A percentile compares a stretch with the other conserved stretches of the same genome.
These are phyloP conservation scores for Phytophthora pluvialis DNA, from an alignment of 352 stramenopile genomes.

Conservation along the genomic window DNA sequence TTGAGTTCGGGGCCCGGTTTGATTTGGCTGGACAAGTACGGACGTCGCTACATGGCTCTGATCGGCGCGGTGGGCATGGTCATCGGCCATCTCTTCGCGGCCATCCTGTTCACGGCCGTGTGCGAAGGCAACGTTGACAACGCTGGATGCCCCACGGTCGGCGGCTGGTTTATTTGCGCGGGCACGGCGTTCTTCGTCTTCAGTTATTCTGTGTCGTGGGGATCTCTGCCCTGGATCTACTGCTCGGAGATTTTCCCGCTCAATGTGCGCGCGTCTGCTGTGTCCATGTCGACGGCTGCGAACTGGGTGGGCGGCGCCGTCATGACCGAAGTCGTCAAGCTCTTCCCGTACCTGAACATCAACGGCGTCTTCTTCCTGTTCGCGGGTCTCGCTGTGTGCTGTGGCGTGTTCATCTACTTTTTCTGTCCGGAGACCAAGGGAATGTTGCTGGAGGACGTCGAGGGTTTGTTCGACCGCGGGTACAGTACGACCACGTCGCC, in stretches of 20 bases:
- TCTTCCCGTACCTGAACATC: constrained; percentile 41
- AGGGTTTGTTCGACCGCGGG: constrained; percentile 26
- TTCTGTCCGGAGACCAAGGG: constrained; percentile 40
- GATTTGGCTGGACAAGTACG: constrained; percentile 42
- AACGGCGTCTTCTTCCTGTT: constrained; percentile 43
- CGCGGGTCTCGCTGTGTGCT: constrained; percentile 23
- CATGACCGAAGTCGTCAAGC: constrained; percentile 46
- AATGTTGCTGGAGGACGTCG: constrained; percentile 36
- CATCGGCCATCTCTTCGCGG: constrained; percentile 45
- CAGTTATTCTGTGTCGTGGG: constrained; percentile 38
- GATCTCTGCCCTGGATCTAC: constrained; percentile 56
- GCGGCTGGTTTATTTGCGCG: constrained; percentile 49
- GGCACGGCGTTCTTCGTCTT: constrained; percentile 48
- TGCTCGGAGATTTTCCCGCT: constrained; percentile 66
- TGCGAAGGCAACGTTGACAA: constrained; percentile 40
- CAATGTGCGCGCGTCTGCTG: constrained; percentile 54
- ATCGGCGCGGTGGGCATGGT: constrained; percentile 49
- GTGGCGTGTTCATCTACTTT: constrained; percentile 36
- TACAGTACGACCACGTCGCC: constrained; percentile 30
- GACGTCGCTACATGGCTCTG: constrained; percentile 42
- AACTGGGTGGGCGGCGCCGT: constrained; percentile 52
- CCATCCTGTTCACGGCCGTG: constrained; percentile 39
- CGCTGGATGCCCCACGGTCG: constrained; percentile 35
- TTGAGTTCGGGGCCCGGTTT: constrained; percentile 41
- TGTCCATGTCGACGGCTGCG: constrained; percentile 46